Conservation (phyloP, 192 early-diverging fungal genomes). For the Podila epicladia region DNA sequence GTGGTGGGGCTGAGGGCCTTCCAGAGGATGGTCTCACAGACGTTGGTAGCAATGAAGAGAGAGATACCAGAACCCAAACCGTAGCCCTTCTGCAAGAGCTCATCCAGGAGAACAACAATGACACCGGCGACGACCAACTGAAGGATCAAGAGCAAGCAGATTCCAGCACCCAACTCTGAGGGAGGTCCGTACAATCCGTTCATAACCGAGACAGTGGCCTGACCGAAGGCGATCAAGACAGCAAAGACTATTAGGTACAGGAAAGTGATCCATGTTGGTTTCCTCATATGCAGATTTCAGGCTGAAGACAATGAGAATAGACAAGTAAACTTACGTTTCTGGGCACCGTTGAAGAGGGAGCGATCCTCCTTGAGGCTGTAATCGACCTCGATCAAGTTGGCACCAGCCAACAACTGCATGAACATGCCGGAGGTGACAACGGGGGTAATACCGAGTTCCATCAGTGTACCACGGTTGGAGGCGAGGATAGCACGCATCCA, state of each 20-base stretch:
- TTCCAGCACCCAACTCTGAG: conserved; percentile 95
- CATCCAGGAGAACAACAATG: conserved; percentile 98
- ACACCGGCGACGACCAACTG: conserved; percentile 97
- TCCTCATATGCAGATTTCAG: no score
- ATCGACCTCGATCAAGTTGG: conserved; percentile 98
- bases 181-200: conserved; percentile 98
- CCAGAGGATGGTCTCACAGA: conserved; percentile 99
- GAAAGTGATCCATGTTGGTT: not conserved
- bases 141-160: conserved; percentile 94
- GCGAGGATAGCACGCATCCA: conserved; percentile 99
- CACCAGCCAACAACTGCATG: conserved; percentile 99
- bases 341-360: conserved; percentile 98
- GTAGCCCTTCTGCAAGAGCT: conserved; percentile 99
- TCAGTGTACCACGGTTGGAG: conserved; percentile 99
- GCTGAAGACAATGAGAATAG: not conserved
- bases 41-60: conserved; percentile 99
- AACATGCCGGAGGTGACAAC: conserved; percentile 99
- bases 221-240: conserved; percentile 98
- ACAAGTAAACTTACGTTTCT: conserved; percentile 76
- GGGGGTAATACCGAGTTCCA: conserved; percentile 99
- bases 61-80: conserved; percentile 99
- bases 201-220: conserved; percentile 98
- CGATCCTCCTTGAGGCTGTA: conserved; percentile 99
- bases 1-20: conserved; percentile 98
- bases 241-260: conserved; percentile 77